Base-by-base conservation (phyloP, 23 red algal species). In the Gracilariopsis chorda region DNA sequence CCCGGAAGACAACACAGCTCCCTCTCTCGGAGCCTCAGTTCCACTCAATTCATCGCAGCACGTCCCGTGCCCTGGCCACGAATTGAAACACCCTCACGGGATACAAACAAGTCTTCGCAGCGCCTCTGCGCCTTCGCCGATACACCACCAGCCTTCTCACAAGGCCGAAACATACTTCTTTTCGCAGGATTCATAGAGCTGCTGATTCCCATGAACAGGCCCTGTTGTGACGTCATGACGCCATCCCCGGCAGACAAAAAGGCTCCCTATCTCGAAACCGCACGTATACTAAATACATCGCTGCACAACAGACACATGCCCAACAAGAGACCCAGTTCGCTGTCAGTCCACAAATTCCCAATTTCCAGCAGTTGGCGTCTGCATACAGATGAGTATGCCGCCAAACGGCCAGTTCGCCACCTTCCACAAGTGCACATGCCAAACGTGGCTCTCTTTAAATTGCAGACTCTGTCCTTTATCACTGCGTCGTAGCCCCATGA, bases 21-120 rank as follows among this genome's bases (percentile, higher is more conserved):
- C 71, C 71, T 77, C 71, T 77, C 71, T 77, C 41, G 41, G 71
- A 77, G 71, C 71, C 71, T 42, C 71, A 77, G 71, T 77, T 47
- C 17, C 71, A 77, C 34, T 77, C 71, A 77, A 77, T 77, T 77
- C 71, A 77, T 77, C 71, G 71, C 71, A 48, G 48, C 41, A 47
- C 71, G 71, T 47, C 71, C 2, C 71, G 71, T 77, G 71, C 71
- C 41, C 71, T 48, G 41, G 48, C 41, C 14, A 77, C 71, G 71
- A 77, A 48, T 48, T 28, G 43, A 77, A 77, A 77, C 71, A 77
- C 37, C 71, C 71, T 77, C 37, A 77, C 42, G 29, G 36, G 71
- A 28, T 51, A 77, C 19, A 48, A 77, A 48, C 33, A 77, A 77
- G 71, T 48, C 17, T 77, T 53, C 36, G 36, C 37, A 48, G 33